Base-by-base conservation (phyloP, 331 rosid species). In the Acacia pycnantha region DNA sequence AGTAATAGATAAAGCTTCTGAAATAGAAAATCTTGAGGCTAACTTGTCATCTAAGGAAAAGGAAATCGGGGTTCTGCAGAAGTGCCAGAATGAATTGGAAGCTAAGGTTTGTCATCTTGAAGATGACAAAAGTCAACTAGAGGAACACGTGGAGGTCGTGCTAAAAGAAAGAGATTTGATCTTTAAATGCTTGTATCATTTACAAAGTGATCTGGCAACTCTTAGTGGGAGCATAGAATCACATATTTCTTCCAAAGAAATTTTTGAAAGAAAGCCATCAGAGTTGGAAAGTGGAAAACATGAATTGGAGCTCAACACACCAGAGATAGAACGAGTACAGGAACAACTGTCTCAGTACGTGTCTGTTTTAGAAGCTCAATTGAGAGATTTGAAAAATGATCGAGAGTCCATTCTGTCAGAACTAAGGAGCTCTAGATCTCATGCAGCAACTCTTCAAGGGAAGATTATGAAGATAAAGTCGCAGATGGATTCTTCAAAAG, bases 331-430 rank as follows among this genome's bases (percentile, higher is more conserved):
- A 81, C 85, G 88, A 69, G 92, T 88, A 83, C 88, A 90, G 26
- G 65, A 65, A 35, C 85, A 86, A 79, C 83, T 93, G 76, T 91
- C 85, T 11, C 82, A 1, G n/a, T 58, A 3, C 5, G 35, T 83
- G 66, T 90, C 92, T 73, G 81, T 70, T 84, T 74, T 93, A 78
- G 97, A 93, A 89, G 90, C 86, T 74, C 91, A 86, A 73, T 81
- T 87, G 79, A 85, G 79, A 73, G 72, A 64, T 51, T 86, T 85
- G 90, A 80, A 82, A 70, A 81, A 86, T 69, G 84, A 87, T 77
- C 90, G 79, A 77, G 85, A 86, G 73, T 83, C 87, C 41, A 47
- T n/a, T 78, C 86, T 77, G 81, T 84, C 88, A 78, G 93, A 92
- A 79, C 83, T 90, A 73, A 89, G 89, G 86, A 84, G 78, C 69